A percentile compares a stretch with the other conserved stretches of the same genome.
Evolutionary conservation across 2,329 filamentous ascomycete species (phyloP).

Genomic region (Didymella exigua): DNA sequence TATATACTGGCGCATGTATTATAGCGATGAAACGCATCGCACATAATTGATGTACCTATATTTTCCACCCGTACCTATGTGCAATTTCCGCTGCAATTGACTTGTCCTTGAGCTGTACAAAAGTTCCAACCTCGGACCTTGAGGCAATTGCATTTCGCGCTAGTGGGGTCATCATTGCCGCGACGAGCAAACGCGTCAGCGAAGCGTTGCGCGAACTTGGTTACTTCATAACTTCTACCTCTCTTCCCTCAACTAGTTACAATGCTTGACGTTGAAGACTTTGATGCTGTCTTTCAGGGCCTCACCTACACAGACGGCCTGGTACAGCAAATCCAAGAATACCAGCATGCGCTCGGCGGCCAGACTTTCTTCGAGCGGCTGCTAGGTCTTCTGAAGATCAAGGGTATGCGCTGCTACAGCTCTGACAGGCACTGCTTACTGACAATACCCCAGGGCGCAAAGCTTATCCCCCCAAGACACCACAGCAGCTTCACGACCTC

Average conservation of each 20-base stretch:
- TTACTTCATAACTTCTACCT: conserved; percentile 2
- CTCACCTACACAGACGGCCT: conserved; percentile 35
- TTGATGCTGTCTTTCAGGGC: conserved; percentile 68
- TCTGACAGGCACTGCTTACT: conserved; percentile 2
- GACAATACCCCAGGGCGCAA: conserved; percentile 57
- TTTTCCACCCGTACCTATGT: no score
- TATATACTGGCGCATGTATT: conserved; percentile 15
- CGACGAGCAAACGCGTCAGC: conserved; percentile 15
- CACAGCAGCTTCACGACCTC: conserved; percentile 69
- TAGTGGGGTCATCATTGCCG: conserved; percentile 11
- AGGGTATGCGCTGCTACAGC: conserved; percentile 58
- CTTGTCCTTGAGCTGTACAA: neutral
- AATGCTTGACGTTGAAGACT: conserved; percentile 70
- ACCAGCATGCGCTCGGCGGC: conserved; percentile 71
- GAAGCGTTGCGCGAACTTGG: conserved; percentile 1
- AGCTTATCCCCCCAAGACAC: conserved; percentile 75
- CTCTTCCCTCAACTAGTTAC: neutral
- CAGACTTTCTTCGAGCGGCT: conserved; percentile 81
- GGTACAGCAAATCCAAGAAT: conserved; percentile 65
- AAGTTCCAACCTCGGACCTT: neutral
- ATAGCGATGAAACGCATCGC: conserved; percentile 12
- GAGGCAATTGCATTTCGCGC: neutral
- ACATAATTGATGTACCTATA: neutral
- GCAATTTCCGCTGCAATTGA: neutral
- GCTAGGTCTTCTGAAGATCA: conserved; percentile 71